Conservation (phyloP, 306 rosid species). For the Pyrus betulifolia region DNA sequence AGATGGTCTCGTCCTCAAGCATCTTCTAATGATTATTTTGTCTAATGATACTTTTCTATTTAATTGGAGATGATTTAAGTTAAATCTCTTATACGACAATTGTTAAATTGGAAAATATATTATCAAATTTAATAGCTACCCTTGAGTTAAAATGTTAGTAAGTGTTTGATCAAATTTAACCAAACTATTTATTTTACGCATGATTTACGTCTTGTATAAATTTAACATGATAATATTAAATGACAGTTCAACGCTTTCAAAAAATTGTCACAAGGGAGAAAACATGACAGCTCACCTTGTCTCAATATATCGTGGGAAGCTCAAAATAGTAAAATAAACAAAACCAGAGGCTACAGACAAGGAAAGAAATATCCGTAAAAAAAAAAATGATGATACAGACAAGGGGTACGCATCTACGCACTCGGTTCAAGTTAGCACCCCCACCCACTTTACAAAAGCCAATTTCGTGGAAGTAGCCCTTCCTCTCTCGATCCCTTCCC, state of each 20-base stretch:
- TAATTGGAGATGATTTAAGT: background rate
- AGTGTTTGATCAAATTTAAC: no score
- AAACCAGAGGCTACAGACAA: background rate
- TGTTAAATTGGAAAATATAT: no score
- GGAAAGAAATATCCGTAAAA: background rate
- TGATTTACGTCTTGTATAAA: no score
- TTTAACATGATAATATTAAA: no score
- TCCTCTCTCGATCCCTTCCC: background rate
- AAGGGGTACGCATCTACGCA: constrained; percentile 13
- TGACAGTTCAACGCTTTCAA: no score
- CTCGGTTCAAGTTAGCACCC: constrained; percentile 6
- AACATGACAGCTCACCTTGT: background rate
- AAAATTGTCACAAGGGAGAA: background rate
- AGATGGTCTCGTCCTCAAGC: no score
- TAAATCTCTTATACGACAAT: no score
- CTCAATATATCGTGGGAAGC: constrained; percentile 7
- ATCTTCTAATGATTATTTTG: no score
- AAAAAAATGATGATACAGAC: background rate
- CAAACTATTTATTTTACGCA: no score
- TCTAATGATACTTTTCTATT: no score
- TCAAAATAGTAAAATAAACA: constrained; percentile 23
- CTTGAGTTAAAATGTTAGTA: background rate
- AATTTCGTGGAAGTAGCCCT: constrained; percentile 59
- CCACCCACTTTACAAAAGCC: constrained; percentile 34
- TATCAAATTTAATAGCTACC: no score